phyloP scores from a whole-genome alignment of 306 rosid species.

The Prosopis cineraria region DNA sequence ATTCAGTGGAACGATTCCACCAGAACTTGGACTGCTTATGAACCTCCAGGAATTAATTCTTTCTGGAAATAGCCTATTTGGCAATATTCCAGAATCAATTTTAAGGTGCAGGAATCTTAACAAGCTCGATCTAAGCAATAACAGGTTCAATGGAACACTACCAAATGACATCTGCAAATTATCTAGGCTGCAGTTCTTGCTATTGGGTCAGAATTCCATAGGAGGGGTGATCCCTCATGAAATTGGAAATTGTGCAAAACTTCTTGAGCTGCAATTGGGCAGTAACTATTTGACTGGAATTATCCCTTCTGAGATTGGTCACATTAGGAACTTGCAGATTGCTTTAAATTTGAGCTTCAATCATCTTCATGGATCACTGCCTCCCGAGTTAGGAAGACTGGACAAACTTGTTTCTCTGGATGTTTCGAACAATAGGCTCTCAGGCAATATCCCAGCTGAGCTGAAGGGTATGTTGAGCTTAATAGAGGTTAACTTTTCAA shows the following conservation, averaged over 20 bases:
- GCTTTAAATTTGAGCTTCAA: slow-evolving; percentile 93
- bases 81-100: slow-evolving; percentile 79
- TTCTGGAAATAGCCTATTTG: slow-evolving; percentile 76
- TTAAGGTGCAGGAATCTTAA: slow-evolving; percentile 84
- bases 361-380: slow-evolving; percentile 80
- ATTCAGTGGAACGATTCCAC: slow-evolving; percentile 76
- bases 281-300: slow-evolving; percentile 83
- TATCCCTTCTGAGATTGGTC: slow-evolving; percentile 85
- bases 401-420: slow-evolving; percentile 96
- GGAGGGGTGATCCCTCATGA: slow-evolving; percentile 90
- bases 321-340: slow-evolving; percentile 91
- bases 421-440: slow-evolving; percentile 83
- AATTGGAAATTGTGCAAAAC: slow-evolving; percentile 85
- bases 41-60: slow-evolving; percentile 93
- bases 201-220: slow-evolving; percentile 84
- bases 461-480: slow-evolving; percentile 95
- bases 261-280: slow-evolving; percentile 85
- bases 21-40: slow-evolving; percentile 78
- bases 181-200: slow-evolving; percentile 87
- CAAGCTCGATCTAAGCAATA: slow-evolving; percentile 93
- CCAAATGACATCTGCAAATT: slow-evolving; percentile 85
- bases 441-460: slow-evolving; percentile 75
- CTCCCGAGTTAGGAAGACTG: slow-evolving; percentile 82
- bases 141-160: slow-evolving; percentile 85
- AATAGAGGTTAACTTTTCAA: slow-evolving; percentile 96